Percentiles rank a stretch among this genome's conserved stretches.
These are phyloP conservation scores for Barnettozyma californica DNA, from an alignment of 805 yeast genomes.

Conservation along the genomic window DNA sequence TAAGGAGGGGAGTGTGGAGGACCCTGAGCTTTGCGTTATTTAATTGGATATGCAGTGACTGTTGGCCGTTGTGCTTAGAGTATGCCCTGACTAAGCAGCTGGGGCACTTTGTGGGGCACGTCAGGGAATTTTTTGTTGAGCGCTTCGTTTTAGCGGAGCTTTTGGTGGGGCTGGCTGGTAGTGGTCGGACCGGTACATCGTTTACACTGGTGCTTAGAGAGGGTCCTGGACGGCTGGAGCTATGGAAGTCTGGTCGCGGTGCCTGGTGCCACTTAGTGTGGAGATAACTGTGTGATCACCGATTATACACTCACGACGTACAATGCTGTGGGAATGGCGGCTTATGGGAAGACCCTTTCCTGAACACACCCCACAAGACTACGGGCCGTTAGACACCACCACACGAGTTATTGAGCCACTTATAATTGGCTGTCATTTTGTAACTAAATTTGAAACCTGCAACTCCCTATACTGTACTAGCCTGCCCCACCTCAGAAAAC, in stretches of 20 bases:
- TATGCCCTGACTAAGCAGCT: background rate
- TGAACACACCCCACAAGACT: background rate
- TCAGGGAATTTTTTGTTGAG: conserved; percentile 1
- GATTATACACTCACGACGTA: background rate
- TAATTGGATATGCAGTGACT: background rate
- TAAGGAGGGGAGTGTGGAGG: conserved; percentile 1
- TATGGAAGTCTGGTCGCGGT: background rate
- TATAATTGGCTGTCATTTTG: background rate
- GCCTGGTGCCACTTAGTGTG: background rate
- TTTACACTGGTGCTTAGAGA: background rate
- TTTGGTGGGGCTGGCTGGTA: background rate
- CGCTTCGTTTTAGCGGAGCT: background rate
- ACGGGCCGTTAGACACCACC: background rate
- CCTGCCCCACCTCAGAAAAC: no score
- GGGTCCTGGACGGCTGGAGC: background rate
- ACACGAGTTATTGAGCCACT: background rate
- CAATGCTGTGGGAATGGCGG: no score
- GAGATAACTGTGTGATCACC: background rate
- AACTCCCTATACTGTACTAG: no score
- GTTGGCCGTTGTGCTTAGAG: background rate
- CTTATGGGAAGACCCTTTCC: no score
- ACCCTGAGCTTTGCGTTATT: background rate
- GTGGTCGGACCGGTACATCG: background rate
- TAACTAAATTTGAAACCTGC: no score
- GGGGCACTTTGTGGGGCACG: conserved; percentile 3